phyloP scores from a whole-genome alignment of 169 alveolate species.

The Plasmodium sp. region DNA sequence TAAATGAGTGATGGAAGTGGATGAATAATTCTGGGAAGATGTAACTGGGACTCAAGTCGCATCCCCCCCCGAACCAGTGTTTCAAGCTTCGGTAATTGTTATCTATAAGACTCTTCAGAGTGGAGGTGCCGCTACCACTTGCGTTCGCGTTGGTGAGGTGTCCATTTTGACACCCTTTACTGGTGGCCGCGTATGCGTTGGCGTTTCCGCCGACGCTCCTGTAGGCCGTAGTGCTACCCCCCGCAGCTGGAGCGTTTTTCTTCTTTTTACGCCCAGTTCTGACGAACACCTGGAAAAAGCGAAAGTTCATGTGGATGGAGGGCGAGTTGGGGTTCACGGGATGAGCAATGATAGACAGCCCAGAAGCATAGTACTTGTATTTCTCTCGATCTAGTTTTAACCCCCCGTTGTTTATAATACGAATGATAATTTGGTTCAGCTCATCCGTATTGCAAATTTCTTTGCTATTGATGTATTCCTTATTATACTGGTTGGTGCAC shows the following conservation, averaged over 20 bases:
- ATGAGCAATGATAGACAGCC: slow-evolving; percentile 89
- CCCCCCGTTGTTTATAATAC: slow-evolving; percentile 60
- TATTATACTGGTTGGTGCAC: slow-evolving; percentile 79
- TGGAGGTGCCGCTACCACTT: neutral
- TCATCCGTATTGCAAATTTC: slow-evolving; percentile 54
- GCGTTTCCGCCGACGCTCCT: neutral
- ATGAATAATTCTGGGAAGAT: slow-evolving; percentile 86
- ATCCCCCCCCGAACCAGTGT: slow-evolving; percentile 95
- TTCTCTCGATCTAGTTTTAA: slow-evolving; percentile 55
- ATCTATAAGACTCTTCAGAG: slow-evolving; percentile 19
- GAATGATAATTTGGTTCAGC: slow-evolving; percentile 8
- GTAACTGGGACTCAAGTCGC: slow-evolving; percentile 92
- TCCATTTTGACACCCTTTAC: neutral
- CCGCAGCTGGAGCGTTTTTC: neutral
- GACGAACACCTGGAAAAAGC: slow-evolving; percentile 83
- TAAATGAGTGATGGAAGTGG: slow-evolving; percentile 85
- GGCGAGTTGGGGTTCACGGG: slow-evolving; percentile 90
- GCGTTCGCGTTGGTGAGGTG: neutral
- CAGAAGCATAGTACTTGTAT: slow-evolving; percentile 87
- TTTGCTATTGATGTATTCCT: slow-evolving; percentile 22
- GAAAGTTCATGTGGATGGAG: slow-evolving; percentile 88
- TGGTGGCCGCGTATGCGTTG: neutral
- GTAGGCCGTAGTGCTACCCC: neutral
- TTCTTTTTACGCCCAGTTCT: slow-evolving; percentile 68
- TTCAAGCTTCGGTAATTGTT: slow-evolving; percentile 72